Base-by-base conservation (phyloP, 2,329 filamentous ascomycete species). In the Trichoderma polysporum region DNA sequence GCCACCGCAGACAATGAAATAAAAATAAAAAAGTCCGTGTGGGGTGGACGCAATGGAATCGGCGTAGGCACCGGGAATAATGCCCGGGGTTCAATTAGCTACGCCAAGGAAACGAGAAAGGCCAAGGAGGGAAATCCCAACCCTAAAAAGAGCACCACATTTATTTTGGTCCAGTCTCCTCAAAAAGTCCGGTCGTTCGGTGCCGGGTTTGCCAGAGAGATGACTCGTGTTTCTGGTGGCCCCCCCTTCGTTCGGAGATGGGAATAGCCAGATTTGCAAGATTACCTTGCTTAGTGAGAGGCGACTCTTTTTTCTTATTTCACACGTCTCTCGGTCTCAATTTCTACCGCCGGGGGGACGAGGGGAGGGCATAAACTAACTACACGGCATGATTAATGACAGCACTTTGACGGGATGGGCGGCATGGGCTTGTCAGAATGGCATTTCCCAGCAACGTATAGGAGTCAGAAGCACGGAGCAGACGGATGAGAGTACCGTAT, bases 1-100 rank as follows among this genome's bases (percentile, higher is more conserved):
- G 12, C 22, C n/a, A n/a, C n/a, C n/a, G n/a, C n/a, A n/a, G n/a
- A n/a, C n/a, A n/a, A n/a, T n/a, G n/a, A n/a, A n/a, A n/a, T n/a
- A n/a, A n/a, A 19, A 19, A 13, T 19, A n/a, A 31, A 35, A 25
- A 13, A 19, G 22, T 7, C 33, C 41, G 45, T 62, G 49, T 53
- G 59, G 59, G 47, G 59, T 62, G 45, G 49, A 31, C 31, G 45
- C n/a, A n/a, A n/a, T n/a, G n/a, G 59, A 62, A 37, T 52, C 58
- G 47, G 47, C 58, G 58, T 62, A 52, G 52, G 35, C 61, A 19
- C 61, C 61, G 61, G 61, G 52, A 65, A 65, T 65, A 65, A 65
- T 17, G 53, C 37, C 22, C 50, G 62, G 49, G 33, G 53, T 53
- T 53, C 49, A 22, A 54, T 61, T 41, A 41, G 41, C 58, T 35